Evolutionary conservation across 805 yeast species (phyloP), one percentile per base, ranked within the genome.

Genomic region (Ogataea methanolica): DNA sequence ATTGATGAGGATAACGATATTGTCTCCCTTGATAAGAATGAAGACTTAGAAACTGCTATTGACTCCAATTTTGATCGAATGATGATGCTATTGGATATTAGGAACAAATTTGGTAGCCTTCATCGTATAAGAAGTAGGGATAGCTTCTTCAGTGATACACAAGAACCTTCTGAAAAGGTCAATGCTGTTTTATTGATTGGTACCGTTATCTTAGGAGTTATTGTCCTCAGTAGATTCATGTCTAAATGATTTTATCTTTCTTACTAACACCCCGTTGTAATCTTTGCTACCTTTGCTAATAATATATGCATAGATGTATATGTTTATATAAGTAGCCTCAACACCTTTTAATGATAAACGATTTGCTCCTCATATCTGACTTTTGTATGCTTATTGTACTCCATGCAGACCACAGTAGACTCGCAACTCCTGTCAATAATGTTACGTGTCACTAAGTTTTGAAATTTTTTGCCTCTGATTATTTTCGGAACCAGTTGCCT

Each of bases 1-100:
- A 53, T 62, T 15, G 76, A 73, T 44, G 70, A 68, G 33, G 75
- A 69, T 26, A 63, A 61, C 2, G 74, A 72, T 48, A 43, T 62
- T 45, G 58, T 71, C 5, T 43, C 61, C 2, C 57, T 73, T 11
- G 62, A 57, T 8, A 65, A 61, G 42, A 68, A 64, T 38, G 65
- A 60, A 21, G 75, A 72, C 50, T 52, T 73, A 43, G 59, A 60
- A 34, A 51, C 54, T 40, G 61, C 60, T 9, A 22, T 60, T 5
- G 58, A 58, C 35, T 45, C 49, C 2, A 39, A 49, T 16, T 33
- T 43, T 21, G 45, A 46, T 15, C 45, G 44, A 23, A 43, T 51
- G 16, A 22, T 48, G 15, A 38, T 61, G 22, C 48, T 55, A 2
- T 41, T 61, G 38, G 55, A 52, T 5, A 49, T 57, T 36, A 43